A percentile compares a stretch with the other conserved stretches of the same genome.
Evolutionary conservation across 495 filamentous ascomycete genomes (phyloP).

Genomic region (Penicillium crystallinum): DNA sequence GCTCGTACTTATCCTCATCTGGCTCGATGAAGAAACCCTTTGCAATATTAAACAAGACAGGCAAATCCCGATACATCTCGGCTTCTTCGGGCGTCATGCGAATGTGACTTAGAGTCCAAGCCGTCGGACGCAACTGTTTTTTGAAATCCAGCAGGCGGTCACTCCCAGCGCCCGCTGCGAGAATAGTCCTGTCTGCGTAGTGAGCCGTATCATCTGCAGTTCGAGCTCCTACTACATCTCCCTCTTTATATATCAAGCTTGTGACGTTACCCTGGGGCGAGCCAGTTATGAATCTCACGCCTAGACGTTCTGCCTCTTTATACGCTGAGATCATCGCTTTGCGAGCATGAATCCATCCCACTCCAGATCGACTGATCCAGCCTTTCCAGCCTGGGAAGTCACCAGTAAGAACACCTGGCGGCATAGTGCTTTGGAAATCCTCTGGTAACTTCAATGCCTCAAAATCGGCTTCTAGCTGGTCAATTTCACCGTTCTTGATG

Average conservation of each 20-base stretch:
- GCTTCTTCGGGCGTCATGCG: constrained; percentile 42
- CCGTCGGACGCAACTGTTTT: constrained; percentile 48
- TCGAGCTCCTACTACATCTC: constrained; percentile 32
- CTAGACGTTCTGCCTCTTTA: constrained; percentile 39
- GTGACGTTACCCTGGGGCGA: constrained; percentile 31
- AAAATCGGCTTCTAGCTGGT: constrained; percentile 24
- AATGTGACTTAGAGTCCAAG: constrained; percentile 51
- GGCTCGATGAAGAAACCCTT: constrained; percentile 55
- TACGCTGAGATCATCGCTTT: constrained; percentile 43
- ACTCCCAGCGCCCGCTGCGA: constrained; percentile 45
- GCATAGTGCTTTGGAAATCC: constrained; percentile 49
- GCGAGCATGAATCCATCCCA: constrained; percentile 48
- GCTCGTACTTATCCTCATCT: constrained; percentile 42
- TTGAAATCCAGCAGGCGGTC: constrained; percentile 46
- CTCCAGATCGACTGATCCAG: constrained; percentile 35
- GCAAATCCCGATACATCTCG: constrained; percentile 37
- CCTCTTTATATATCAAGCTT: constrained; percentile 27
- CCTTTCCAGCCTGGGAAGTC: constrained; percentile 49
- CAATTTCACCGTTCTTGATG: constrained; percentile 31
- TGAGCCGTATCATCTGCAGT: constrained; percentile 29
- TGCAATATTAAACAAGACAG: constrained; percentile 48
- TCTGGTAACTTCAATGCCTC: constrained; percentile 28
- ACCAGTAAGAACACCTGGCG: constrained; percentile 45
- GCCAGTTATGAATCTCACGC: constrained; percentile 42
- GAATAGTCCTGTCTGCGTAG: constrained; percentile 35